Base-by-base conservation (phyloP, 306 rosid genomes). In the Trichosanthes cucumerina region DNA sequence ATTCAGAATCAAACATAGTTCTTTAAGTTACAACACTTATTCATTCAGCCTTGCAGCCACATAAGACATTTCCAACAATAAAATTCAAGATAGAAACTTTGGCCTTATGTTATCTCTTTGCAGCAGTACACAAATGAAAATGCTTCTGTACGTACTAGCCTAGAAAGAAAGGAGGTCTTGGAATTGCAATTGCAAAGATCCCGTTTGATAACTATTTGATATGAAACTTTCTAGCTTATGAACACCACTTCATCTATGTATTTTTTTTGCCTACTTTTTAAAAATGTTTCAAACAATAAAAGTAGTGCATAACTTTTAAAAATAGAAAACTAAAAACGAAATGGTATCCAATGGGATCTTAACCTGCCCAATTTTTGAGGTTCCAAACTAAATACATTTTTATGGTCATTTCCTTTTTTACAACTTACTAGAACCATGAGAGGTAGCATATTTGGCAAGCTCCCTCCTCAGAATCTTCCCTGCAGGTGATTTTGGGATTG, bases 391-490 rank as follows among this genome's bases (percentile, higher is more conserved):
- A 43, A 44, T 43, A 23, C 36, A 33, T 75, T 19, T 28, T 36
- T 28, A 9, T 23, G 75, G 44, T 5, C 23, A 6, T 72, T 18
- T 19, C 50, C 50, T 31, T 28, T 9, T 12, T 89, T 86, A 95
- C 80, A 95, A 78, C 82, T 87, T 95, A 41, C 93, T 77, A 36
- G 89, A 82, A 62, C 82, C 84, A 76, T 60, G 69, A 18, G 91
- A 84, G 33, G 86, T 79, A 69, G 93, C 93, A 84, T 76, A 73
- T 24, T 76, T 75, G 11, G 91, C 86, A 24, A 92, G 88, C 81
- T 91, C 93, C 78, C 92, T 89, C 83, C 97, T 92, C 86, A 92
- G 87, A 79, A 92, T 92, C 90, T 95, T 95, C 14, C 97, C 97
- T 0, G 97, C 85, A 0, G 91, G 91, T 80, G 91, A 86, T 85